Evolutionary conservation across 2,329 filamentous ascomycete genomes (phyloP).

Genomic region (Monosporascus cannonballus): DNA sequence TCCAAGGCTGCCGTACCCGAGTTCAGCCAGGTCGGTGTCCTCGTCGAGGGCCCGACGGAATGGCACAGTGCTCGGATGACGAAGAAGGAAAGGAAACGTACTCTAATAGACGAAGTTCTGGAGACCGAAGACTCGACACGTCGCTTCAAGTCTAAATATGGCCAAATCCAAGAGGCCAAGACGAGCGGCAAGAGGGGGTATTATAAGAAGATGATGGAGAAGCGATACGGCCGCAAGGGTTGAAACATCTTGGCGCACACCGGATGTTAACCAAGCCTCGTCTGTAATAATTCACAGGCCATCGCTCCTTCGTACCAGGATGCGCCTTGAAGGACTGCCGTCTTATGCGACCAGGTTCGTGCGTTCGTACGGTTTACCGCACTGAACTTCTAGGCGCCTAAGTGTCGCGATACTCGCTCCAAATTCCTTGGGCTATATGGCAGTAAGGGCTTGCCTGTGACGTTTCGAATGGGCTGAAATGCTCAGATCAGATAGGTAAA

Average conservation of each 20-base stretch:
- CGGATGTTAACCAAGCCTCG: not conserved
- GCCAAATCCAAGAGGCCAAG: conserved; percentile 75
- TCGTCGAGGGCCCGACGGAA: conserved; percentile 84
- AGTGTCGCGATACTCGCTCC: too few relatives aligned
- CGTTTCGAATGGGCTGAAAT: too few relatives aligned
- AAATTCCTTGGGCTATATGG: too few relatives aligned
- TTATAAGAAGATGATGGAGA: conserved; percentile 69
- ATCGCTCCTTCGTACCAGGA: not conserved
- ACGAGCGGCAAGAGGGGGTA: conserved; percentile 82
- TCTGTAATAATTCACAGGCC: not conserved
- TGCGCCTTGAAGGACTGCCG: not conserved
- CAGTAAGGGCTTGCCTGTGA: too few relatives aligned
- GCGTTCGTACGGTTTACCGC: too few relatives aligned
- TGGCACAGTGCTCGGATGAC: conserved; percentile 75
- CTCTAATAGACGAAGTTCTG: conserved; percentile 79
- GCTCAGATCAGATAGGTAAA: too few relatives aligned
- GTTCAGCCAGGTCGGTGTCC: conserved; percentile 72
- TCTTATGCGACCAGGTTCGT: too few relatives aligned
- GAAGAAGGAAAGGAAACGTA: conserved; percentile 83
- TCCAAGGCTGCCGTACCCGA: conserved; percentile 67
- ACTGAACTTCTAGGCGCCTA: too few relatives aligned
- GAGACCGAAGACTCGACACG: conserved; percentile 56
- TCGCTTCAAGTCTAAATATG: conserved; percentile 83
- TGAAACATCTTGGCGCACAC: conserved; percentile 31
- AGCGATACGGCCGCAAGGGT: conserved; percentile 25